A percentile compares a stretch with the other conserved stretches of the same genome.
phyloP scores from a whole-genome alignment of 306 rosid genomes.

The Glycine soja region DNA sequence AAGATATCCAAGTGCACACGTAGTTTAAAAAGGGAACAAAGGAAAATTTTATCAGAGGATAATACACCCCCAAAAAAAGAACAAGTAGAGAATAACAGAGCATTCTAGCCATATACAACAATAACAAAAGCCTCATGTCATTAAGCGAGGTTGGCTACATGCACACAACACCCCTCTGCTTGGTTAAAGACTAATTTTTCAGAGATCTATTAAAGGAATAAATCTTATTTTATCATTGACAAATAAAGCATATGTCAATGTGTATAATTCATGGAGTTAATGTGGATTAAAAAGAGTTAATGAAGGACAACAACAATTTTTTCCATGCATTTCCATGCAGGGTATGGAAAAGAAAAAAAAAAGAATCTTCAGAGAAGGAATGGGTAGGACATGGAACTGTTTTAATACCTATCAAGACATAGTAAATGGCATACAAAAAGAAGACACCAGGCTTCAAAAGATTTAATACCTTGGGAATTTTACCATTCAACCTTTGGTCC shows the following conservation, averaged over 20 bases:
- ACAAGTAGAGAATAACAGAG: neutral
- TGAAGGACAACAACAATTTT: conserved; percentile 31
- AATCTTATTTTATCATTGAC: conserved; percentile 20
- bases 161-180: neutral
- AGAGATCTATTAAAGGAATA: neutral
- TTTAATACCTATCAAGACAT: neutral
- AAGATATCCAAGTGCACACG: conserved; percentile 44
- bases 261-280: neutral
- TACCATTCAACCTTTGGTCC: conserved; percentile 96
- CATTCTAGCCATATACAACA: neutral
- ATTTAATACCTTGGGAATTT: conserved; percentile 82
- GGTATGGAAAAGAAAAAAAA: no score
- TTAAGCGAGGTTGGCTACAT: neutral
- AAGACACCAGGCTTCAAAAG: neutral
- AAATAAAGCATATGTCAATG: neutral
- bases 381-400: no score
- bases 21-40: conserved; percentile 32
- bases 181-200: neutral
- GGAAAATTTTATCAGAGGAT: neutral
- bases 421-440: conserved; percentile 1
- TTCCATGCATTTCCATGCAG: neutral
- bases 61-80: neutral
- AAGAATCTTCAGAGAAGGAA: no score
- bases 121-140: neutral
- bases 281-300: conserved; percentile 8